phyloP scores from a whole-genome alignment of 1,139 yeast genomes.

The Pichia inconspicua region DNA sequence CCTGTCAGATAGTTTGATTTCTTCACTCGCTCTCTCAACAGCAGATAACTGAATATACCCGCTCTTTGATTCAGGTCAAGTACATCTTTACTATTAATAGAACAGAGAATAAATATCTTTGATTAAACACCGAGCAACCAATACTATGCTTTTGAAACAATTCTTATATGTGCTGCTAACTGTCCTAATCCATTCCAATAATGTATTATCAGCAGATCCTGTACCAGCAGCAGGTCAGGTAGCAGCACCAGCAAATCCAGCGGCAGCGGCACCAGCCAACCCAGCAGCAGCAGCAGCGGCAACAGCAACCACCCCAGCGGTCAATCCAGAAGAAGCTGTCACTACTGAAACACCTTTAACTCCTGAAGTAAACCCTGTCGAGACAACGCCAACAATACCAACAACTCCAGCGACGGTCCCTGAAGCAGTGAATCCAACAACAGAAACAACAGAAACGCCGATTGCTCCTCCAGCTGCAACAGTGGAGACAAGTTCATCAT shows the following conservation, averaged over 20 bases:
- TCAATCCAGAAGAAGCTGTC: background rate
- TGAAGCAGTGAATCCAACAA: background rate
- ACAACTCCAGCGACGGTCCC: background rate
- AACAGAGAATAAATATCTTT: background rate
- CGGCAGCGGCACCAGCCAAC: background rate
- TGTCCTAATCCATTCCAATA: background rate
- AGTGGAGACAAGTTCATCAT: background rate
- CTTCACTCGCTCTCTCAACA: background rate
- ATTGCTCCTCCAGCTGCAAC: background rate
- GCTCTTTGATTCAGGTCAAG: background rate
- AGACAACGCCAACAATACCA: background rate
- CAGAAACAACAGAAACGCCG: background rate
- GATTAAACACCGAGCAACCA: too few relatives aligned
- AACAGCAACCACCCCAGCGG: background rate
- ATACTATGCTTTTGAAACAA: background rate
- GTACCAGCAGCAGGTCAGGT: background rate
- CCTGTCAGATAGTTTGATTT: background rate
- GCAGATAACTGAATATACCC: background rate
- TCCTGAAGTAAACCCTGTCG: background rate
- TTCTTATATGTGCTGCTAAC: background rate
- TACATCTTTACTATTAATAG: background rate
- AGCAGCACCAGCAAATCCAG: background rate
- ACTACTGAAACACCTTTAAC: constrained; percentile 1
- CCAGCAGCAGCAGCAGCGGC: background rate
- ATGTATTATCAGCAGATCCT: background rate